These are phyloP conservation scores for Thymus quinquecostatus DNA, from an alignment of 257 asterid species.

Conservation along the genomic window DNA sequence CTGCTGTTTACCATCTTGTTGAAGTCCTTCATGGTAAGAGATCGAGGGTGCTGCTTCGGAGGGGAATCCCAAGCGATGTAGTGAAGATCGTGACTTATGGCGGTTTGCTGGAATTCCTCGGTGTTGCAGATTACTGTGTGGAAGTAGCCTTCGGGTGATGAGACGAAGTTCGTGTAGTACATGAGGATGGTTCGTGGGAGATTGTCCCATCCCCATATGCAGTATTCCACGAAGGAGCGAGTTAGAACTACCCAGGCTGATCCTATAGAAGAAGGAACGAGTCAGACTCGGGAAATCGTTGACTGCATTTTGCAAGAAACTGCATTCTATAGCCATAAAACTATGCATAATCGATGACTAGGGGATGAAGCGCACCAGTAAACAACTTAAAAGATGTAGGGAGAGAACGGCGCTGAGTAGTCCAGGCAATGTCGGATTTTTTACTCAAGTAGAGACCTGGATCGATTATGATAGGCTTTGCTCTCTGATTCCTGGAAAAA, in stretches of 20 bases:
- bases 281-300: too few species aligned
- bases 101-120: slow-evolving; percentile 66
- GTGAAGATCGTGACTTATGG: slow-evolving; percentile 89
- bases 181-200: slow-evolving; percentile 90
- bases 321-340: neutral
- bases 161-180: slow-evolving; percentile 86
- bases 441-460: slow-evolving; percentile 93
- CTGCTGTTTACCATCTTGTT: slow-evolving; percentile 86
- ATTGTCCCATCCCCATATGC: slow-evolving; percentile 98
- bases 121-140: slow-evolving; percentile 95
- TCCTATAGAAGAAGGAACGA: slow-evolving; percentile 49
- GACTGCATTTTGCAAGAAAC: neutral
- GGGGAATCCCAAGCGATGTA: slow-evolving; percentile 98
- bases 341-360: neutral
- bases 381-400: slow-evolving; percentile 87
- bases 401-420: slow-evolving; percentile 90
- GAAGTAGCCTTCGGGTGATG: slow-evolving; percentile 97
- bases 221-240: slow-evolving; percentile 84
- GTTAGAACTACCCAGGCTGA: slow-evolving; percentile 97
- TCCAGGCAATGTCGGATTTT: slow-evolving; percentile 83
- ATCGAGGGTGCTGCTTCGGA: slow-evolving; percentile 94
- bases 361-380: slow-evolving; percentile 64
- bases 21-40: slow-evolving; percentile 67
- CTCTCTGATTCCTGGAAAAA: slow-evolving; percentile 85
- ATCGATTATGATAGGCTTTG: slow-evolving; percentile 86